phyloP scores from a whole-genome alignment of 768 basidiomycete genomes.

The Serendipita vermifera region DNA sequence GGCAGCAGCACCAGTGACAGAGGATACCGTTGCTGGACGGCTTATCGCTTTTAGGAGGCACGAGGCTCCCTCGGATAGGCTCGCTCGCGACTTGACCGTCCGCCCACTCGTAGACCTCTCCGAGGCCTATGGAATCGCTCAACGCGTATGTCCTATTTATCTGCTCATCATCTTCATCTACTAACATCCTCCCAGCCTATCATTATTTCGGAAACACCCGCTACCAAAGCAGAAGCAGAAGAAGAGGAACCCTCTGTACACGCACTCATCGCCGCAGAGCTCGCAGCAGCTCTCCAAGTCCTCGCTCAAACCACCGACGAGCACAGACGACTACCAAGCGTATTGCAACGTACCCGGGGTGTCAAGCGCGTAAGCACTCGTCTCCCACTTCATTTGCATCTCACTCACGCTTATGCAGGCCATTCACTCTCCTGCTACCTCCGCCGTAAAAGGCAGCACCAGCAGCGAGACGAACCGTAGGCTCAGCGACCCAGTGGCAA shows the following conservation, averaged over 20 bases:
- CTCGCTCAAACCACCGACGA: background rate
- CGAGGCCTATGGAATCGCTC: conserved; percentile 11
- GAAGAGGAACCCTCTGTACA: background rate
- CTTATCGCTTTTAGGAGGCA: conserved; percentile 3
- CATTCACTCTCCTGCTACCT: background rate
- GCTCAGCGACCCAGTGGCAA: background rate
- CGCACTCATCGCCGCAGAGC: background rate
- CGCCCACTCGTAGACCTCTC: conserved; percentile 16
- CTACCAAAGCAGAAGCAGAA: background rate
- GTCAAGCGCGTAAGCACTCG: background rate
- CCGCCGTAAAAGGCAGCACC: too few relatives aligned
- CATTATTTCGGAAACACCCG: background rate
- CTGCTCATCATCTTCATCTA: background rate
- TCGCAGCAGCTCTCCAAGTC: background rate
- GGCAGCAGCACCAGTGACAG: background rate
- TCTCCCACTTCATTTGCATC: background rate
- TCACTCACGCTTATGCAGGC: background rate
- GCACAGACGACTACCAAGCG: background rate
- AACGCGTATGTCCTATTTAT: background rate
- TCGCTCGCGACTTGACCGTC: conserved; percentile 14
- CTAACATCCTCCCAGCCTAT: background rate
- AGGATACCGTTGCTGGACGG: background rate
- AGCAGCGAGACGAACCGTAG: background rate
- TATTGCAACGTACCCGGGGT: background rate
- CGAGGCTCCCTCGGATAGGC: conserved; percentile 10